Evolutionary conservation across 106 monocot species (phyloP).

Genomic region (Gastrodia elata): DNA sequence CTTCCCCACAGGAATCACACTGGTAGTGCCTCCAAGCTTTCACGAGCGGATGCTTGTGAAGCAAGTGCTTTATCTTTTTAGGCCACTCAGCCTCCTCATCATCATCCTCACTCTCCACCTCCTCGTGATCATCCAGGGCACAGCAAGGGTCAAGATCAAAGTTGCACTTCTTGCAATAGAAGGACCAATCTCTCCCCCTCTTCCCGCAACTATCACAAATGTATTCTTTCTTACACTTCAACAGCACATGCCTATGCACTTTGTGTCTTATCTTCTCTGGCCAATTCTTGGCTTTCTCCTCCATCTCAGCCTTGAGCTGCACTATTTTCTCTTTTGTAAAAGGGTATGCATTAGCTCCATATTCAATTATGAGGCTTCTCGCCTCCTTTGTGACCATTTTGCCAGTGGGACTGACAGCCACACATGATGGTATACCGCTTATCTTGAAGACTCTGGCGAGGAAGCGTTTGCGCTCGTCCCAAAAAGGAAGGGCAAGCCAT

Average conservation of each 20-base stretch:
- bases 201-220: slow-evolving; percentile 24
- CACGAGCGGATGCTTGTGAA: slow-evolving; percentile 31
- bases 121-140: slow-evolving; percentile 16
- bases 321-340: slow-evolving; percentile 39
- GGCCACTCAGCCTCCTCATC: slow-evolving; percentile 18
- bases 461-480: slow-evolving; percentile 29
- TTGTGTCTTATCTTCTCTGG: slow-evolving; percentile 28
- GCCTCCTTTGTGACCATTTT: slow-evolving; percentile 50
- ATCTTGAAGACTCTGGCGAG: slow-evolving; percentile 57
- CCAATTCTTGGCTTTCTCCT: slow-evolving; percentile 34
- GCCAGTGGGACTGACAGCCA: slow-evolving; percentile 44
- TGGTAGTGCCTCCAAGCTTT: slow-evolving; percentile 11
- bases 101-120: background rate
- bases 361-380: slow-evolving; percentile 23
- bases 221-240: slow-evolving; percentile 12
- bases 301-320: slow-evolving; percentile 24
- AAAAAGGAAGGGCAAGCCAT: slow-evolving; percentile 62
- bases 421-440: slow-evolving; percentile 46
- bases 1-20: slow-evolving; percentile 24
- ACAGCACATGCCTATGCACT: slow-evolving; percentile 27
- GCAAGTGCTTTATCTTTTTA: slow-evolving; percentile 22
- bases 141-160: slow-evolving; percentile 47
- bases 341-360: slow-evolving; percentile 48
- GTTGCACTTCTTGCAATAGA: slow-evolving; percentile 30
- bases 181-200: slow-evolving; percentile 23